Evolutionary conservation across 306 rosid species (phyloP).

Genomic region (Glycine latifolia): DNA sequence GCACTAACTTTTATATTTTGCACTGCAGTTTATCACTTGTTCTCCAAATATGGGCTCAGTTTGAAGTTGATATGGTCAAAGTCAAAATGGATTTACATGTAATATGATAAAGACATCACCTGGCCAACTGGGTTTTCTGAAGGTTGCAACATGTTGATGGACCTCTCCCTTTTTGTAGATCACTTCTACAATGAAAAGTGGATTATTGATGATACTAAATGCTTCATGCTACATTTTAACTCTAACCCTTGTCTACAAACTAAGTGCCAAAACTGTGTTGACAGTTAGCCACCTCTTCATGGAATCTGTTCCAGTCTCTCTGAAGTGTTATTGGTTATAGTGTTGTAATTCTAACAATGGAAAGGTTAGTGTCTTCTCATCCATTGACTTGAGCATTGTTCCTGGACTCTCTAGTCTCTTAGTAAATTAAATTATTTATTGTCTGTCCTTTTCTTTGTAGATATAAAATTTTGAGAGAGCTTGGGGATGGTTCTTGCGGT

Average conservation of each 20-base stretch:
- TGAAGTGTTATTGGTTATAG: slow-evolving; percentile 57
- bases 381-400: slow-evolving; percentile 19
- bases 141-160: slow-evolving; percentile 63
- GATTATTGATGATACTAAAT: slow-evolving; percentile 55
- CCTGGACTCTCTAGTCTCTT: slow-evolving; percentile 35
- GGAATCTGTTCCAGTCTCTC: slow-evolving; percentile 67
- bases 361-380: slow-evolving; percentile 62
- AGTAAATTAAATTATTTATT: slow-evolving; percentile 17
- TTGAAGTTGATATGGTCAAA: slow-evolving; percentile 44
- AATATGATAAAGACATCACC: slow-evolving; percentile 46
- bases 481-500: slow-evolving; percentile 93
- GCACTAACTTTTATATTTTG: slow-evolving; percentile 26
- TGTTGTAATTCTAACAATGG: slow-evolving; percentile 65
- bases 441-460: slow-evolving; percentile 48
- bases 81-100: slow-evolving; percentile 50
- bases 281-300: slow-evolving; percentile 63
- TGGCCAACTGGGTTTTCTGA: slow-evolving; percentile 53
- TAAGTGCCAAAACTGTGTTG: slow-evolving; percentile 59
- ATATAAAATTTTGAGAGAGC: slow-evolving; percentile 81
- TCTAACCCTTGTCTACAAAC: slow-evolving; percentile 50
- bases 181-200: slow-evolving; percentile 57
- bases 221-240: slow-evolving; percentile 57
- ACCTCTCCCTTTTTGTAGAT: slow-evolving; percentile 49
- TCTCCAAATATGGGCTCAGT: slow-evolving; percentile 41
- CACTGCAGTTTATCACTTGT: slow-evolving; percentile 54